Base-by-base conservation (phyloP, 176 grass and related monocot species). In the Eragrostis curvula region DNA sequence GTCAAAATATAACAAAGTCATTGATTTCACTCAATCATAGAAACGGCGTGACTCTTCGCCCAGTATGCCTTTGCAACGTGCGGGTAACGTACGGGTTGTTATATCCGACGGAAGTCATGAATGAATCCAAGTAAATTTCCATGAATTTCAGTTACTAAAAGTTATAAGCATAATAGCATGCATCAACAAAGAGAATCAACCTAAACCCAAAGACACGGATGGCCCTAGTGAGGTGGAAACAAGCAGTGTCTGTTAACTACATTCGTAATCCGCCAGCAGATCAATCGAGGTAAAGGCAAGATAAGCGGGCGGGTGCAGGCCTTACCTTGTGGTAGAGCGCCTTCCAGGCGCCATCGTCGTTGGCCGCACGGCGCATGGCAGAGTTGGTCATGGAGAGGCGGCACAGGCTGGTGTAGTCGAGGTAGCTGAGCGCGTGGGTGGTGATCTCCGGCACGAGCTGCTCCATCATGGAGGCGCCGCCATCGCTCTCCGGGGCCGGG, bases 311-410 rank as follows among this genome's bases (percentile, higher is more conserved):
- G 16, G 46, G 41, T 3, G 51, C 12, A 23, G 28, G 25, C 71
- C n/a, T 14, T 25, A 93, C 90, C 93, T 99, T 99, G 30, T 90
- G 93, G 81, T 94, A 99, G 71, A 96, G 93, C 12, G 85, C 87
- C 82, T 99, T 99, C 97, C 93, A 99, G 21, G 89, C 91, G 56
- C 93, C 93, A 46, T 99, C 97, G 29, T 99, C 97, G 53, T 99
- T 96, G 56, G 97, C 97, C 29, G 93, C 97, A 24, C 89, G 88
- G 68, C 97, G 94, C 97, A 99, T 99, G 64, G 93, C 91, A 12
- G 93, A 92, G 78, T 99, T 99, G 41, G 97, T 94, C 97, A 99
- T 99, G 15, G 97, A 99, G 85, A 99, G 89, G 73, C 89, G 88
- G 76, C 93, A 99, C 46, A 99, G 91, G 78, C 97, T 99, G 51